Conservation (phyloP, 257 asterid genomes). For the Penstemon newberryi region DNA sequence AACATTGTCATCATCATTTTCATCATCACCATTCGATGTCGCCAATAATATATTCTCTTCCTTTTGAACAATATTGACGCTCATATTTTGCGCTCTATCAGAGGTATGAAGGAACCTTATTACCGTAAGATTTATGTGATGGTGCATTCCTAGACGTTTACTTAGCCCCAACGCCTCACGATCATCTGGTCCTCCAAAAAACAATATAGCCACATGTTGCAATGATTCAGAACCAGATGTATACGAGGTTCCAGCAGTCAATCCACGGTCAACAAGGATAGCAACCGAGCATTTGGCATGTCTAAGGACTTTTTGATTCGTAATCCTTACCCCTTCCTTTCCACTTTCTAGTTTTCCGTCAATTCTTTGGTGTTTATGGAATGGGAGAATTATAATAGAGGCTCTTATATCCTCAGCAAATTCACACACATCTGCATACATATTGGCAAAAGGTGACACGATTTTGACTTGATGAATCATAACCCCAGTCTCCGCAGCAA, state of each 20-base stretch:
- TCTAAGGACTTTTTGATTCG: conserved; percentile 86
- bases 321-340: conserved; percentile 79
- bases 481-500: conserved; percentile 67
- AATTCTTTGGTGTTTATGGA: conserved; percentile 95
- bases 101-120: conserved; percentile 72
- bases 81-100: conserved; percentile 41
- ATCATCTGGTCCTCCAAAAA: conserved; percentile 95
- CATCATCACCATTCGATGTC: conserved; percentile 55
- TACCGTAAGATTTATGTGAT: conserved; percentile 77
- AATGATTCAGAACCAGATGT: conserved; percentile 52
- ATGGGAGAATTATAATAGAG: conserved; percentile 74
- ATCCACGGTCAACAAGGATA: conserved; percentile 87
- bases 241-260: conserved; percentile 54
- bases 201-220: conserved; percentile 80
- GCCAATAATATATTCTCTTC: conserved; percentile 72
- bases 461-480: conserved; percentile 66
- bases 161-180: conserved; percentile 96
- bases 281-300: conserved; percentile 82
- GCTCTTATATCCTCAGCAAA: conserved; percentile 71
- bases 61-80: conserved; percentile 52
- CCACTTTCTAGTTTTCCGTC: conserved; percentile 90
- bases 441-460: conserved; percentile 66
- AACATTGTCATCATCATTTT: conserved; percentile 61
- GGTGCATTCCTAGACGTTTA: conserved; percentile 83
- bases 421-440: conserved; percentile 71